Percentiles rank a stretch among this genome's conserved stretches.
Evolutionary conservation across 2,329 filamentous ascomycete genomes (phyloP).

Genomic region (Aspergillus felis): DNA sequence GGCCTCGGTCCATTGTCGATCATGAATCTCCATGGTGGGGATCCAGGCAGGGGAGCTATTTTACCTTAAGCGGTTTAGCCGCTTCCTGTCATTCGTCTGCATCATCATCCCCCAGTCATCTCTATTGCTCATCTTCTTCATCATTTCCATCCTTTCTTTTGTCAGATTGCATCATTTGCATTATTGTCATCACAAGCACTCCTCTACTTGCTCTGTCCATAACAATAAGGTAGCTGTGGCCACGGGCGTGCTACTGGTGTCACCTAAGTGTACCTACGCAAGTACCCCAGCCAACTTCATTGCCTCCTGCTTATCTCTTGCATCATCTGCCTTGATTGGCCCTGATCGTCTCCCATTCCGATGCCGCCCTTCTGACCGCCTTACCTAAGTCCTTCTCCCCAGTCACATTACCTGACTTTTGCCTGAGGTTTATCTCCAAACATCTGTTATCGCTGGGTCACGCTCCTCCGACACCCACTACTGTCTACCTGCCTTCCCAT

Average conservation of each 20-base stretch:
- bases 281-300: background rate
- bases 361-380: conserved; percentile 33
- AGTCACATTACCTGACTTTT: background rate
- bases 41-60: background rate
- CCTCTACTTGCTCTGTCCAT: background rate
- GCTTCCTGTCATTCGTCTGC: background rate
- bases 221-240: background rate
- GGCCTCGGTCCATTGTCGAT: conserved; percentile 6
- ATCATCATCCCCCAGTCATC: background rate
- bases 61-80: background rate
- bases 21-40: background rate
- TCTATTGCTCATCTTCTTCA: background rate
- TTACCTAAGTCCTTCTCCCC: conserved; percentile 16
- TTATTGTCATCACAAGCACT: background rate
- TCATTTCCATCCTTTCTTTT: conserved; percentile 2
- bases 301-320: background rate
- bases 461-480: conserved; percentile 18
- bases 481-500: background rate
- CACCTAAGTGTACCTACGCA: background rate
- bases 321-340: background rate
- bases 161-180: background rate
- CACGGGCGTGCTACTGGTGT: background rate
- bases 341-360: conserved; percentile 12
- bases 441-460: conserved; percentile 31
- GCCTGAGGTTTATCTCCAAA: conserved; percentile 8